A percentile compares a stretch with the other conserved stretches of the same genome.
phyloP scores from a whole-genome alignment of 1,284 basidiomycete genomes.

The Puccinia polysora region DNA sequence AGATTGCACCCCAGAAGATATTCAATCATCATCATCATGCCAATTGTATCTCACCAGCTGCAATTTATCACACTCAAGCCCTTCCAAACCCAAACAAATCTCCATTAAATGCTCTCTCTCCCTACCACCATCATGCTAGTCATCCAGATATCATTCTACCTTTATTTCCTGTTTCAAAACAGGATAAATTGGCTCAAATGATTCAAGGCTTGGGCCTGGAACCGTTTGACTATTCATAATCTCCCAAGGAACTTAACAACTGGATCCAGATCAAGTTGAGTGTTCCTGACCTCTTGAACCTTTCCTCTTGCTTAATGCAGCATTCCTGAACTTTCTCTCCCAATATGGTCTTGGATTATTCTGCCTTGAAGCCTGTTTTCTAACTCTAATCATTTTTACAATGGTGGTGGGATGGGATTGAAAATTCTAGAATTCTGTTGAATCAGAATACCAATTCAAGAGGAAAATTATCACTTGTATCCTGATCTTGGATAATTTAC shows the following conservation, averaged over 20 bases:
- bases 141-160: not conserved
- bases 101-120: not conserved
- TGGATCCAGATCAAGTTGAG: constrained; percentile 26
- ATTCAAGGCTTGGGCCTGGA: constrained; percentile 28
- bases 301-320: no score
- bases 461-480: constrained; percentile 91
- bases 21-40: not conserved
- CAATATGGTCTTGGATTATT: no score
- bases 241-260: not conserved
- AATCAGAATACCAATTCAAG: constrained; percentile 83
- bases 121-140: not conserved
- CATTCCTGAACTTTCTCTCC: no score
- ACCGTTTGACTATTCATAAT: constrained; percentile 10
- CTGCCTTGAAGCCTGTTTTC: no score
- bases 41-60: constrained; percentile 3
- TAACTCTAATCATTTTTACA: no score
- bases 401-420: no score
- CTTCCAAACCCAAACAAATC: not conserved
- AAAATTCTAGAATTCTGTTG: not conserved
- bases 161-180: not conserved
- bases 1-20: no score
- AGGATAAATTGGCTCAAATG: constrained; percentile 15
- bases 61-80: constrained; percentile 8
- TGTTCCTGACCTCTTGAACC: not conserved
- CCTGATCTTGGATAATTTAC: constrained; percentile 69